Percentiles rank a stretch among this genome's conserved stretches.
phyloP scores from a whole-genome alignment of 441 rosid species.

The Arabidopsis lyrata region DNA sequence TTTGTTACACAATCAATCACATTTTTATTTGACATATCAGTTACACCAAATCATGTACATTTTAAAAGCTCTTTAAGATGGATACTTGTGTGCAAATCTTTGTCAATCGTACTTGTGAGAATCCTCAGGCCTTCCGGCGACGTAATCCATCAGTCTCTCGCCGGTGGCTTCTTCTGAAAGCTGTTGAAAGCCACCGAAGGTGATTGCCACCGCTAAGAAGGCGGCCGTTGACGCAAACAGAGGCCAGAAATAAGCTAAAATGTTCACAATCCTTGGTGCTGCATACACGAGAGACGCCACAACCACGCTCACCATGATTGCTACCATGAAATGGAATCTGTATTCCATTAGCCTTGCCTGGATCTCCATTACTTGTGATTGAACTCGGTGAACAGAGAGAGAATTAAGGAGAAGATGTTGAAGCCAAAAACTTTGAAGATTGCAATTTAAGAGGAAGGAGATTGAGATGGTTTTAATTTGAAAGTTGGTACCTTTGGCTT shows the following conservation, averaged over 20 bases:
- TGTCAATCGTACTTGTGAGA: constrained; percentile 34
- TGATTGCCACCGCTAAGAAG: constrained; percentile 54
- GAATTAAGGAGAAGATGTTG: constrained; percentile 2
- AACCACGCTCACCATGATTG: constrained; percentile 40
- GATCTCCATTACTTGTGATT: constrained; percentile 53
- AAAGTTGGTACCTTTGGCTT: constrained; percentile 31
- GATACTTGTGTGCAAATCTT: constrained; percentile 1
- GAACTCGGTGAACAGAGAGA: not conserved
- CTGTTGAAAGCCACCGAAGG: constrained; percentile 64
- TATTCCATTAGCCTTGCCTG: constrained; percentile 59
- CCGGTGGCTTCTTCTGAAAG: constrained; percentile 51
- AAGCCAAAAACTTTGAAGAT: constrained; percentile 31
- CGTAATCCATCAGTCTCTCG: constrained; percentile 59
- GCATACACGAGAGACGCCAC: constrained; percentile 50
- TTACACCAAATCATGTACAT: constrained; percentile 28
- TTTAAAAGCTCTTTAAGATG: constrained; percentile 9
- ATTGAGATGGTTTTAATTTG: constrained; percentile 30
- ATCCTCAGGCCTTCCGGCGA: constrained; percentile 53
- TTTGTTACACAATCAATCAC: constrained; percentile 26
- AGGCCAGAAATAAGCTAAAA: constrained; percentile 80
- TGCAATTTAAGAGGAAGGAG: constrained; percentile 19
- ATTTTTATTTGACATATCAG: constrained; percentile 15
- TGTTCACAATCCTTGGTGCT: constrained; percentile 59
- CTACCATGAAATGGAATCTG: constrained; percentile 54
- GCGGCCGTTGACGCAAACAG: constrained; percentile 83